Conservation (phyloP, 2,329 filamentous ascomycete genomes). For the Aspergillus ibericus region DNA sequence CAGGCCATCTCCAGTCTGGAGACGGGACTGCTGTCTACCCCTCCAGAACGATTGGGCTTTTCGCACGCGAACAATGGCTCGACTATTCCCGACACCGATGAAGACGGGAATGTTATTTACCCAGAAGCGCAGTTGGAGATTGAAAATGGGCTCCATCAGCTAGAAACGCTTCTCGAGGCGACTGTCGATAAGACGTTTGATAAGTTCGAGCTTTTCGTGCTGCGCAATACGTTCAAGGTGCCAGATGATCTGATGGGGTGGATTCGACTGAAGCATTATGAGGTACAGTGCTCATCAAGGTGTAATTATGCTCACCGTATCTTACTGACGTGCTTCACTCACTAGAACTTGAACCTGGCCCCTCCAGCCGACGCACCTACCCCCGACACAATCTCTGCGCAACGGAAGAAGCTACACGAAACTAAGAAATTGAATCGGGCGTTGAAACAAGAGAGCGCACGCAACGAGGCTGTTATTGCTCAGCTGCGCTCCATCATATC, state of each 20-base stretch:
- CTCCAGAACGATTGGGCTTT: constrained; percentile 81
- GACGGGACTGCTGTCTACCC: constrained; percentile 71
- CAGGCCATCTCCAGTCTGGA: constrained; percentile 87
- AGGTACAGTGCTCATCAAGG: constrained; percentile 48
- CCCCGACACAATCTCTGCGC: constrained; percentile 67
- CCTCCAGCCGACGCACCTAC: constrained; percentile 51
- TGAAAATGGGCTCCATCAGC: constrained; percentile 80
- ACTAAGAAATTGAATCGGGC: constrained; percentile 72
- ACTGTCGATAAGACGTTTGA: constrained; percentile 84
- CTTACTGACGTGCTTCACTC: neutral
- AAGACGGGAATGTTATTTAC: constrained; percentile 47
- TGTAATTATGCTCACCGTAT: neutral
- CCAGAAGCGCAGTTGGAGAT: constrained; percentile 68
- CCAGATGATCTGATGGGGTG: constrained; percentile 71
- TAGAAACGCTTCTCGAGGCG: constrained; percentile 77
- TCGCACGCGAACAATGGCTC: constrained; percentile 49
- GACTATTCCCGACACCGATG: constrained; percentile 48
- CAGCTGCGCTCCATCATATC: constrained; percentile 63
- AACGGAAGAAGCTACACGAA: constrained; percentile 73
- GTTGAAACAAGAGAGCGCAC: constrained; percentile 67
- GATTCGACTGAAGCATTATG: constrained; percentile 83
- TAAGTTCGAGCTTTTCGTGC: constrained; percentile 82
- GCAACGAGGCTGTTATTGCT: constrained; percentile 69
- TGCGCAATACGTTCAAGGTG: constrained; percentile 79
- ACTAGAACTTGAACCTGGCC: constrained; percentile 40